Base-by-base conservation (phyloP, 1,284 basidiomycete genomes). In the Apiotrichum domesticum region DNA sequence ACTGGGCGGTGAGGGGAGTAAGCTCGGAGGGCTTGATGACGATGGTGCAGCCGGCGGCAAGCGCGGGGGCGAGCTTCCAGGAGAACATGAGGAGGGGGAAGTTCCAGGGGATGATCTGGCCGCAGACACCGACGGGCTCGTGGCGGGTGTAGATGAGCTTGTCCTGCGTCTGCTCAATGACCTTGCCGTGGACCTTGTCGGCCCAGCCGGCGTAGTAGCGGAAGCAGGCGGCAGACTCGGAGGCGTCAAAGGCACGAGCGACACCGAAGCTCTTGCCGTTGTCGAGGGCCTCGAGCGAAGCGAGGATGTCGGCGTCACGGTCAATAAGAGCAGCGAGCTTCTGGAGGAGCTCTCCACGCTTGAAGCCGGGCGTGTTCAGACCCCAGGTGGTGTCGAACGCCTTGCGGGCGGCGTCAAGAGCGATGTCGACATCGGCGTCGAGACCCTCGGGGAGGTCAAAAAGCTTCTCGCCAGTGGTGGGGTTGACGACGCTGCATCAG, bases 21-120 rank as follows among this genome's bases (percentile, higher is more conserved):
- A 90, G 84, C 77, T 96, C 92, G 32, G 89, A 90, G 6, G 92
- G 87, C 80, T 96, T 94, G 66, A 94, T 77, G 63, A 95, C 81
- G 68, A 95, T 80, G 34, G 83, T 77, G 80, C 90, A 90, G 58
- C 92, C 92, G 1, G 85, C 85, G 3, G 90, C 90, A 52, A 94
- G 82, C 13, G 91, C 89, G 10, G 89, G 88, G 5, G 83, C 88
- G 63, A 93, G 73, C 79, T 92, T 91, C 89, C 88, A 90, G 39
- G 85, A 63, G 68, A 87, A 74, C 85, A 90, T 87, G 61, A 85
- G 78, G 45, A 88, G 72, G 69, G 74, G 78, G 78, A 83, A 82
- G 79, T 83, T 85, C 82, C 87, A 89, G 21, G 77, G 87, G 65
- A 91, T 90, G 73, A 63, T 92, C 78, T 90, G 88, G 48, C 87